Evolutionary conservation across 2,329 filamentous ascomycete genomes (phyloP).

Genomic region (Ciborinia camelliae): DNA sequence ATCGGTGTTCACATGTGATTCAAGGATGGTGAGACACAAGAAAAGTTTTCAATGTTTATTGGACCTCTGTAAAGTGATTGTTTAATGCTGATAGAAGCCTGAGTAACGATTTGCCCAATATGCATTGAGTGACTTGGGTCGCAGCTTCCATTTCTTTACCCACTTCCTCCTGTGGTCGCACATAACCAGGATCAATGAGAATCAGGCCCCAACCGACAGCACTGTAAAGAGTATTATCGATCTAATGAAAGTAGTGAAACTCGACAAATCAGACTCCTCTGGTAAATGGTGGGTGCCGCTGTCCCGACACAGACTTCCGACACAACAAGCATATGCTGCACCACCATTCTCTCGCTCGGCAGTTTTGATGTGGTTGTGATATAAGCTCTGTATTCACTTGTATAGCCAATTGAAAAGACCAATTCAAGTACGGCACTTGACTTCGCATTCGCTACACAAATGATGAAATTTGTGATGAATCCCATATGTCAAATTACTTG

Average conservation of each 20-base stretch:
- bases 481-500: not conserved
- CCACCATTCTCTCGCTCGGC: not conserved
- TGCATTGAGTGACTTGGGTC: not conserved
- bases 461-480: not conserved
- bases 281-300: not conserved
- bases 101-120: not conserved
- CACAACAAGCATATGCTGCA: not conserved
- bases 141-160: not conserved
- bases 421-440: not conserved
- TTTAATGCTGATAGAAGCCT: not conserved
- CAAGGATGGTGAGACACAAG: too few relatives aligned
- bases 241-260: not conserved
- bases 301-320: not conserved
- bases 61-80: too few relatives aligned
- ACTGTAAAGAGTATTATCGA: not conserved
- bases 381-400: not conserved
- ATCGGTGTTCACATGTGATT: not conserved
- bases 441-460: not conserved
- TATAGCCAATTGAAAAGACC: not conserved
- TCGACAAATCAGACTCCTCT: not conserved
- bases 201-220: not conserved
- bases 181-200: too few relatives aligned
- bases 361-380: not conserved
- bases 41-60: not conserved
- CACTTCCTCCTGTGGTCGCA: not conserved